Base-by-base conservation (phyloP, 1,139 yeast genomes). In the Candida glucosophila region DNA sequence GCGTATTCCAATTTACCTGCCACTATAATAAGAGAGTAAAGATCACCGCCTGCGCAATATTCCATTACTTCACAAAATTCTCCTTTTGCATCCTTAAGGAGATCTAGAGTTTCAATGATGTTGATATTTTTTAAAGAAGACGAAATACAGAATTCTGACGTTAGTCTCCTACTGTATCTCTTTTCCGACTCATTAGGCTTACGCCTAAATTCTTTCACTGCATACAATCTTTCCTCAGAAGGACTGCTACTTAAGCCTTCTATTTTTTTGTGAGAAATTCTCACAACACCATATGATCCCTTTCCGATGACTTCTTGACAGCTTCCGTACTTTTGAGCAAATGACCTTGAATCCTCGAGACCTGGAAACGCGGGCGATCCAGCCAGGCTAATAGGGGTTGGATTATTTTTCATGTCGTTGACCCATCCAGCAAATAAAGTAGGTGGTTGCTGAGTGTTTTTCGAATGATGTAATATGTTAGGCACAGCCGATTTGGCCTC, bases 31-130 rank as follows among this genome's bases (percentile, higher is more conserved):
- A 86, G 61, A 1, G 95, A 78, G 52, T 82, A 90, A 33, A 90
- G 60, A 50, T 90, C 97, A 29, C 98, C 98, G 19, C 96, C 97
- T 2, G 88, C 71, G 49, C 97, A 90, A 44, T 74, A 90, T 56
- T 90, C 96, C 95, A 90, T 85, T 25, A 90, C 96, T 55, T 86
- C 95, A 50, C 93, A 86, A 51, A 80, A 90, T 40, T 82, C 95
- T 19, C 95, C 95, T 41, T 82, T 80, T 13, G 88, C 83, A 52
- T 88, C 96, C 50, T 81, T 82, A 52, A 88, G 66, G 29, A 90
- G 58, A 49, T 90, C 98, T 34, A 82, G 66, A 1, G 95, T 85
- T 40, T 77, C 79, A 32, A 88, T 85, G 44, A 90, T 86, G 37
- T 65, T 63, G 20, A 49, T 36, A 35, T 65, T 63, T 33, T 64